Evolutionary conservation across 2,329 filamentous ascomycete species (phyloP), one percentile per base, ranked within the genome.

Genomic region (Trichoderma cornu-damae): DNA sequence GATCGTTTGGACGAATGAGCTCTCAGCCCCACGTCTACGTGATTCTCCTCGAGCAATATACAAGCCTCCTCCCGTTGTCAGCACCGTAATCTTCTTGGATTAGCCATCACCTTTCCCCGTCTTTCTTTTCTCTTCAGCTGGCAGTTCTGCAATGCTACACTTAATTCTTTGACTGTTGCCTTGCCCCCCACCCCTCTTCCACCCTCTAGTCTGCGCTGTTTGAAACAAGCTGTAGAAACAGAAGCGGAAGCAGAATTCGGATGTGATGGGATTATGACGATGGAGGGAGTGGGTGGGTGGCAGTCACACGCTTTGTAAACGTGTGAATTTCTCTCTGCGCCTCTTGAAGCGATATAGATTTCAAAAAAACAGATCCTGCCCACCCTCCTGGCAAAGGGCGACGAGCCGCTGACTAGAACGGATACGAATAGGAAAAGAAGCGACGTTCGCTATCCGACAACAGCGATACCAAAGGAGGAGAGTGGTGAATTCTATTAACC

Each of bases 391-490:
- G n/a, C 16, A 40, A 22, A 20, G 6, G 34, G 37, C 40, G 37
- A 43, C 28, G 28, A 28, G 42, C 34, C 42, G 32, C 22, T 44
- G 42, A 58, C 56, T 47, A 42, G 28, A 51, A 53, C 48, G 48
- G 22, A 26, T 38, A 44, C 26, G 32, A 47, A 14, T 16, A 53
- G 50, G 42, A 35, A 43, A 18, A 48, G 20, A 51, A 47, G 28
- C 30, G 14, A 53, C n/a, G 28, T 18, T 57, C 26, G 26, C n/a
- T 43, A 43, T 32, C 49, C 42, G 49, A 28, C 49, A 28, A 26
- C 56, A 42, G 42, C 46, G 38, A 50, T 57, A 57, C 30, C 37
- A 50, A 34, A 53, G 14, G 22, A 7, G n/a, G 32, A 56, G 37
- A 30, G 46, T 16, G 35, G 32, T 46, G 43, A 48, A 24, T 20